phyloP scores from a whole-genome alignment of 495 filamentous ascomycete genomes.

The Chaetomidium leptoderma region DNA sequence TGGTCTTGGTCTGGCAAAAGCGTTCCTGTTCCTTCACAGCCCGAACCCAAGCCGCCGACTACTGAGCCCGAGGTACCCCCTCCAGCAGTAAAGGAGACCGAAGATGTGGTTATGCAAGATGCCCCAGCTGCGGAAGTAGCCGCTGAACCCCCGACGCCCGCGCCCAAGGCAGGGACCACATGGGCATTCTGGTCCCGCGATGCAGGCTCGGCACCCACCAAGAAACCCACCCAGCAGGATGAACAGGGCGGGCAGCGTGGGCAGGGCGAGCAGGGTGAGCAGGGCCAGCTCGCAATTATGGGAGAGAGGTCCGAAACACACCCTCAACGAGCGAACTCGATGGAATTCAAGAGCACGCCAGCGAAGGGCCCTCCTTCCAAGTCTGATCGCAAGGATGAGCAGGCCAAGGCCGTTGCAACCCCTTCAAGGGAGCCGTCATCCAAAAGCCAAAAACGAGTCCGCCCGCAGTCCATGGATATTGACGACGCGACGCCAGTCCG shows the following conservation, averaged over 20 bases:
- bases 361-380: slow-evolving; percentile 37
- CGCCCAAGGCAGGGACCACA: slow-evolving; percentile 55
- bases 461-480: slow-evolving; percentile 46
- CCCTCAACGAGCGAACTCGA: slow-evolving; percentile 57
- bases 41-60: slow-evolving; percentile 15
- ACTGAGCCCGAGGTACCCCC: slow-evolving; percentile 19
- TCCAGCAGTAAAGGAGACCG: slow-evolving; percentile 28
- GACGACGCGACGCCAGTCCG: slow-evolving; percentile 36
- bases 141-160: slow-evolving; percentile 28
- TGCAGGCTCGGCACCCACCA: slow-evolving; percentile 38
- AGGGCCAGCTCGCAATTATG: slow-evolving; percentile 65
- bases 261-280: slow-evolving; percentile 45
- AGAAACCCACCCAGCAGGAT: slow-evolving; percentile 19
- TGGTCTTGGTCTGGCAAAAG: slow-evolving; percentile 42
- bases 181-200: slow-evolving; percentile 88
- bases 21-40: background rate
- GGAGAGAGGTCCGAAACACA: slow-evolving; percentile 60
- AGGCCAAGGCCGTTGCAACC: slow-evolving; percentile 18
- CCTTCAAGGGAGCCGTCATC: slow-evolving; percentile 26
- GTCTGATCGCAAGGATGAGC: slow-evolving; percentile 27
- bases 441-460: slow-evolving; percentile 49
- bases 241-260: too few relatives aligned
- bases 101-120: slow-evolving; percentile 39
- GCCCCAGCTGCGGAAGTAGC: slow-evolving; percentile 27
- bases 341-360: slow-evolving; percentile 44